Base-by-base conservation (phyloP, 805 yeast genomes). In the Schwanniomyces occidentalis region DNA sequence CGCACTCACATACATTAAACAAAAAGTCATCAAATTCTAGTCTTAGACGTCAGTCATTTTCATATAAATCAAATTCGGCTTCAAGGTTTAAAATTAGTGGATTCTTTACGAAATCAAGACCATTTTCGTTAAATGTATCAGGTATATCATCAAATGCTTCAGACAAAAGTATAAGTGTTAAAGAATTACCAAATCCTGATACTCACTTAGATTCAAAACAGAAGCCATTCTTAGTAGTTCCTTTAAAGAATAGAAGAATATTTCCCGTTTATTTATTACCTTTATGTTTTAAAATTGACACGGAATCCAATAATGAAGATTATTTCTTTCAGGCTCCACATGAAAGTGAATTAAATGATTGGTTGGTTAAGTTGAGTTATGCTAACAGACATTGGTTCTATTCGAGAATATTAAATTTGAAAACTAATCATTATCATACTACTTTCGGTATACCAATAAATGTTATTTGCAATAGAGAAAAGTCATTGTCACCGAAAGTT, bases 371-470 rank as follows among this genome's bases (percentile, higher is more conserved):
- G 39, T 49, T 75, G 36, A 67, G 62, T 36, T 73, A 57, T 42
- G 70, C 78, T 8, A 71, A 69, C 38, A 63, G 73, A 20, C 81
- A 76, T 48, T 77, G 82, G 82, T 77, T 65, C 47, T 66, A 51
- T 42, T 76, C 81, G 1, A 69, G 65, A 30, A 31, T 41, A 5
- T 54, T 69, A 31, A 65, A 54, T 37, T 22, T 42, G 10, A 61
- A 54, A 40, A 32, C 18, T 8, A 52, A 43, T 29, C 49, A 47
- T 33, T 25, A 42, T 4, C 35, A 35, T 38, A 47, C 61, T 2
- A 85, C 91, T 2, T 91, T 90, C 70, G 97, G 97, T 9, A 83
- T 89, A 29, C 96, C 98, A 2, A 65, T 91, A 22, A 76, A 72
- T 21, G 78, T 78, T 43, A 76, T 89, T 4, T 88, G 96, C 55